These are phyloP conservation scores for Ceratocystis cacaofunesta DNA, from an alignment of 2,329 filamentous ascomycete genomes.

Conservation along the genomic window DNA sequence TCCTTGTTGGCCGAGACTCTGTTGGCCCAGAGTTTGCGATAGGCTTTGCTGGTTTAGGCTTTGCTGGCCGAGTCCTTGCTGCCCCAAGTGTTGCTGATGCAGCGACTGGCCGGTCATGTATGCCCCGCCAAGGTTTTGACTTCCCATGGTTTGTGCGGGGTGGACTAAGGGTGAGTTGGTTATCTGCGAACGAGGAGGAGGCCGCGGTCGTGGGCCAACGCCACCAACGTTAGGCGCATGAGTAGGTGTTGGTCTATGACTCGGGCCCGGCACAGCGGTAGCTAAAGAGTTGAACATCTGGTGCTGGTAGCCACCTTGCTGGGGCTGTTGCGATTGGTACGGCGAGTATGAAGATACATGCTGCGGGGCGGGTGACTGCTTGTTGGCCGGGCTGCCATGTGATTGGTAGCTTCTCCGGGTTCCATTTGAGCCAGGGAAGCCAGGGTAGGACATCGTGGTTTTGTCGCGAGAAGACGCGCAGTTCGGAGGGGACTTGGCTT, in stretches of 20 bases:
- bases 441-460: background rate
- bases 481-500: background rate
- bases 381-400: constrained; percentile 37
- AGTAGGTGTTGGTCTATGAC: constrained; percentile 31
- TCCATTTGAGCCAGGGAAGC: constrained; percentile 1
- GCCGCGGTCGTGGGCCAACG: constrained; percentile 30
- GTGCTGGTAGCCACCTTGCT: constrained; percentile 34
- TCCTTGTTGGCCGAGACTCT: constrained; percentile 18
- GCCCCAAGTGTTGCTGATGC: constrained; percentile 20
- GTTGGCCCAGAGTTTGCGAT: constrained; percentile 19
- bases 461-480: background rate
- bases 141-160: constrained; percentile 18
- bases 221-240: constrained; percentile 36
- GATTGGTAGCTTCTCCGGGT: constrained; percentile 17
- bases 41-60: constrained; percentile 22
- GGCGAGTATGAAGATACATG: constrained; percentile 39
- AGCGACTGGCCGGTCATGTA: constrained; percentile 23
- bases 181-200: constrained; percentile 27
- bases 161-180: constrained; percentile 22
- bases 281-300: constrained; percentile 38
- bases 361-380: constrained; percentile 40
- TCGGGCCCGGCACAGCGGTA: constrained; percentile 33
- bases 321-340: constrained; percentile 38
- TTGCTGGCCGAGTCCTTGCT: constrained; percentile 22
- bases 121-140: constrained; percentile 19